Percentiles rank a stretch among this genome's conserved stretches.
phyloP scores from a whole-genome alignment of 352 stramenopile genomes.

The Halophytophthora batemanensis region DNA sequence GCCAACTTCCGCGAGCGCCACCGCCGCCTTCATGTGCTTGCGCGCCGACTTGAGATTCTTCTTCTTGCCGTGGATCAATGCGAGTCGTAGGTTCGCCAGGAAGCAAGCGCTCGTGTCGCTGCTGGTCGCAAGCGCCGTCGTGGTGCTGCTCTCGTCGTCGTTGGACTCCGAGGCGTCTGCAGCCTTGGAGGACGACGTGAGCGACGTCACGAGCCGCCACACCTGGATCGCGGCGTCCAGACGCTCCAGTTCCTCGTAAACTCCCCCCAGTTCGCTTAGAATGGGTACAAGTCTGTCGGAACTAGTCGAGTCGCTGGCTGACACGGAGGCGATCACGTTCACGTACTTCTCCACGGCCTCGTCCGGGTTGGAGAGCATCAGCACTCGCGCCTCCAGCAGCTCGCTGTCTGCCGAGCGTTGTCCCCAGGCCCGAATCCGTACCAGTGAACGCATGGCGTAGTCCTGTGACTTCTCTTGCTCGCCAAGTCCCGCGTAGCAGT shows the following conservation, averaged over 20 bases:
- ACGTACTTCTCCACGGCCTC: conserved; percentile 38
- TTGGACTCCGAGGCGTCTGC: conserved; percentile 10
- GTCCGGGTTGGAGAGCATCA: conserved; percentile 18
- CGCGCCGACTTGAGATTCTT: conserved; percentile 63
- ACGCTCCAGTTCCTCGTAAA: conserved; percentile 46
- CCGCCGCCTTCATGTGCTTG: conserved; percentile 59
- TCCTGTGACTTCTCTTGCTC: conserved; percentile 17
- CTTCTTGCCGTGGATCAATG: conserved; percentile 57
- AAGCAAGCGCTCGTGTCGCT: conserved; percentile 32
- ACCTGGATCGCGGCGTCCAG: conserved; percentile 56
- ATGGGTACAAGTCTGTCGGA: conserved; percentile 31
- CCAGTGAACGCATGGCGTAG: conserved; percentile 20
- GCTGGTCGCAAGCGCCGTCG: conserved; percentile 19
- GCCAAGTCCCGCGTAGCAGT: conserved; percentile 34
- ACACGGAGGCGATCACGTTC: conserved; percentile 15
- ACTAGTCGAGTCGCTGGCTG: conserved; percentile 4
- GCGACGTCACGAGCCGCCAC: conserved; percentile 54
- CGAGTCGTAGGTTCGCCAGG: conserved; percentile 59
- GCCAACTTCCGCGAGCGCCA: conserved; percentile 20
- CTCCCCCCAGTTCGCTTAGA: conserved; percentile 52
- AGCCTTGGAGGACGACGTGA: conserved; percentile 23
- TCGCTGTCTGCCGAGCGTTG: conserved; percentile 10
- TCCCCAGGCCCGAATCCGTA: conserved; percentile 13
- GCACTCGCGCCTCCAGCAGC: conserved; percentile 51
- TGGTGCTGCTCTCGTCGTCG: conserved; percentile 23